These are phyloP conservation scores for Nicotiana attenuata DNA, from an alignment of 257 asterid species.

Conservation along the genomic window DNA sequence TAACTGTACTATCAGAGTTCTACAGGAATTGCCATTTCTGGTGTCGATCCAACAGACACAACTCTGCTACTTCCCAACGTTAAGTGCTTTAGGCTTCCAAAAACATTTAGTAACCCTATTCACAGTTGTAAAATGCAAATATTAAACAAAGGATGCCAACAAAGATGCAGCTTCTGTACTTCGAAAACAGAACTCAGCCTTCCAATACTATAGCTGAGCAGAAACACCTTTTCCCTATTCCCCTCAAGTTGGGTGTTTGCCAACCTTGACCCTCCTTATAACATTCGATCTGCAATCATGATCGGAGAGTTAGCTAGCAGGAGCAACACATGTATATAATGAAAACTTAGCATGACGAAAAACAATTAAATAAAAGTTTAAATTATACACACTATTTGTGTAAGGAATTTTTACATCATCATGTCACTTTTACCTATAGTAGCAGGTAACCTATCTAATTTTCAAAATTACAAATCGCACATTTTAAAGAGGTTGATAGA, in stretches of 20 bases:
- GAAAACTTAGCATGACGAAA: neutral
- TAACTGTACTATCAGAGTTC: neutral
- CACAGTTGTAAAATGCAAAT: neutral
- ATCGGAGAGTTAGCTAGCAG: neutral
- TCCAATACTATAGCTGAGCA: slow-evolving; percentile 50
- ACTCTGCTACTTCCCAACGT: neutral
- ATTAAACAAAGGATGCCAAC: neutral
- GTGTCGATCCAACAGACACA: too few species aligned
- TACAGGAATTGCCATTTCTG: neutral
- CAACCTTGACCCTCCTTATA: slow-evolving; percentile 75
- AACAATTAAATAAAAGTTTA: neutral
- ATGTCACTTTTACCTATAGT: too few species aligned
- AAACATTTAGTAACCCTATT: neutral
- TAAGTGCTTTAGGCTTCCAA: neutral
- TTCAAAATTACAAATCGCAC: too few species aligned
- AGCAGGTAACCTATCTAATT: too few species aligned
- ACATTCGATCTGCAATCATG: slow-evolving; percentile 53
- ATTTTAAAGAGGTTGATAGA: too few species aligned
- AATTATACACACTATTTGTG: too few species aligned
- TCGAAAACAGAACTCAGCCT: slow-evolving; percentile 7
- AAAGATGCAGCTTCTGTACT: neutral
- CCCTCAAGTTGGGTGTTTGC: slow-evolving; percentile 36
- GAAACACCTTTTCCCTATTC: slow-evolving; percentile 54
- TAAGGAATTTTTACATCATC: too few species aligned
- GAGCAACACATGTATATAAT: neutral